Conservation (phyloP, 1,139 yeast species). For the Suhomyces bribrorum region DNA sequence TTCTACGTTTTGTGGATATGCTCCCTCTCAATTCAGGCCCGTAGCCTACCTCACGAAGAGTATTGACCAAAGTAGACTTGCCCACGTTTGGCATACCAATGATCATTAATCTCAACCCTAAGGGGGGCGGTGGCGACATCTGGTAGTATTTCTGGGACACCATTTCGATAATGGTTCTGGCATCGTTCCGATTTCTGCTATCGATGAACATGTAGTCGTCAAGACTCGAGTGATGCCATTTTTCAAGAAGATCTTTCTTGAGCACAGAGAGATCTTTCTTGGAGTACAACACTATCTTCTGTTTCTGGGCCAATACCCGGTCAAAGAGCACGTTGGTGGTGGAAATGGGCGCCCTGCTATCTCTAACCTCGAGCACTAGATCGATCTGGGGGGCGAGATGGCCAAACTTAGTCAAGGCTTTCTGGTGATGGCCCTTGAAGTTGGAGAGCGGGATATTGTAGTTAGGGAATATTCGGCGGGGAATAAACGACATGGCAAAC, state of each 20-base stretch:
- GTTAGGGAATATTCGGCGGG: constrained; percentile 58
- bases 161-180: constrained; percentile 48
- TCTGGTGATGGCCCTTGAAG: constrained; percentile 89
- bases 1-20: constrained; percentile 43
- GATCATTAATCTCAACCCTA: constrained; percentile 75
- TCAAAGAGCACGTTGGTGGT: constrained; percentile 83
- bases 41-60: constrained; percentile 61
- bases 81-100: constrained; percentile 99
- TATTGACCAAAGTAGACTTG: constrained; percentile 84
- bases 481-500: constrained; percentile 47
- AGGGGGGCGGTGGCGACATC: constrained; percentile 71
- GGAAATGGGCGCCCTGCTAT: constrained; percentile 84
- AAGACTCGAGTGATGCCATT: constrained; percentile 54
- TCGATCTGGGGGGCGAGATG: constrained; percentile 80
- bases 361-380: constrained; percentile 79
- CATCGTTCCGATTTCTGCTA: constrained; percentile 55
- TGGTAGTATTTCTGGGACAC: constrained; percentile 45
- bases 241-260: constrained; percentile 35
- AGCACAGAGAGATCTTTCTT: constrained; percentile 57
- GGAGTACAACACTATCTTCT: constrained; percentile 64
- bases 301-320: constrained; percentile 58
- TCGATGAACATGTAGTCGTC: constrained; percentile 65
- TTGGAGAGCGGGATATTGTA: constrained; percentile 72
- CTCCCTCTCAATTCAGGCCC: constrained; percentile 20
- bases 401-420: constrained; percentile 70